Conservation (phyloP, 306 rosid genomes). For the Prunus davidiana region DNA sequence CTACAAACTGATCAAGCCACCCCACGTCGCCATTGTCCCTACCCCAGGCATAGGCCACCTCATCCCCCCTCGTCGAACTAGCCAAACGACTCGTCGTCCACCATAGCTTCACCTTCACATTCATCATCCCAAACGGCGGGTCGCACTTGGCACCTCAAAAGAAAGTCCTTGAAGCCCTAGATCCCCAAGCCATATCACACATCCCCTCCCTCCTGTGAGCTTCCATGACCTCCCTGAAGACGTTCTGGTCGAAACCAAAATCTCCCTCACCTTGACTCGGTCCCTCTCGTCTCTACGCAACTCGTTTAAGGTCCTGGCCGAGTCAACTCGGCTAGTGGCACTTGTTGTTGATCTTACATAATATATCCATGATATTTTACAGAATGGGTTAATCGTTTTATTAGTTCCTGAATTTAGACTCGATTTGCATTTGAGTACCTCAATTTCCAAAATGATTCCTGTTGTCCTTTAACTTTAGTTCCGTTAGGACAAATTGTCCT, state of each 20-base stretch:
- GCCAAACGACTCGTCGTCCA: too few species aligned
- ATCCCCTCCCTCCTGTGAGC: conserved; percentile 16
- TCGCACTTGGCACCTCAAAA: not conserved
- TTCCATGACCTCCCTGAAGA: conserved; percentile 23
- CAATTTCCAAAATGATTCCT: too few species aligned
- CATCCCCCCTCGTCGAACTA: too few species aligned
- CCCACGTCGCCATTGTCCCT: too few species aligned
- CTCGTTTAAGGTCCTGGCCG: not conserved
- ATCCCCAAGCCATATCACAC: conserved; percentile 1
- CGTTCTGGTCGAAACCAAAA: not conserved
- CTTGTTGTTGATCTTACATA: conserved; percentile 6
- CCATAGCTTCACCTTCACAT: conserved; percentile 1
- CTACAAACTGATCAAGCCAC: too few species aligned
- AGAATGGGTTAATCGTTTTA: too few species aligned
- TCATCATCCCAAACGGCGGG: conserved; percentile 12
- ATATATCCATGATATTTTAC: too few species aligned
- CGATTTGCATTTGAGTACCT: too few species aligned
- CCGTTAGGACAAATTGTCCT: too few species aligned
- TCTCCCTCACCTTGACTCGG: conserved; percentile 8
- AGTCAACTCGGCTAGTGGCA: not conserved
- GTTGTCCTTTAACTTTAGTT: too few species aligned
- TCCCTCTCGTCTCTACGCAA: conserved; percentile 17
- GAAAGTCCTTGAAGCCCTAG: conserved; percentile 7
- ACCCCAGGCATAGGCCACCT: too few species aligned
- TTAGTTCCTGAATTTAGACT: too few species aligned